Evolutionary conservation across 2,329 filamentous ascomycete species (phyloP).

Genomic region (Dactylellina cionopaga): DNA sequence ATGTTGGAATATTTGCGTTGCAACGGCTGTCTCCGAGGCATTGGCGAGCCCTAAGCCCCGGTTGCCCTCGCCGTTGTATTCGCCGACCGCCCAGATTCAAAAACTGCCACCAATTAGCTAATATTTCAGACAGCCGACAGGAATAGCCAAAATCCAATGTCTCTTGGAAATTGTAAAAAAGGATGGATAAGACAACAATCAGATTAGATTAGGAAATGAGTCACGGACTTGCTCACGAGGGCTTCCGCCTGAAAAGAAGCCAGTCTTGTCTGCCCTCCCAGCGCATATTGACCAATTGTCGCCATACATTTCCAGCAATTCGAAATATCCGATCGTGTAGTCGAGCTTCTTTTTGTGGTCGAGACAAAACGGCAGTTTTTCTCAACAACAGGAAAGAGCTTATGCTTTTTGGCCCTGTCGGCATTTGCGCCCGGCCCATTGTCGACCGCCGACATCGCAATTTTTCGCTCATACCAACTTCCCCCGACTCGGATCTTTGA

Average conservation of each 20-base stretch:
- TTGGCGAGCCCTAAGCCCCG: constrained; percentile 10
- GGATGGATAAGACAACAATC: too few relatives aligned
- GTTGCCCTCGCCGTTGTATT: constrained; percentile 25
- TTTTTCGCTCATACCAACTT: constrained; percentile 44
- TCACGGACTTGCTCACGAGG: constrained; percentile 38
- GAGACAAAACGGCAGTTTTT: constrained; percentile 44
- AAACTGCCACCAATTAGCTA: constrained; percentile 43
- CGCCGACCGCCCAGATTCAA: constrained; percentile 30
- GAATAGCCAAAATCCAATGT: constrained; percentile 47
- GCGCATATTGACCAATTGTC: constrained; percentile 51
- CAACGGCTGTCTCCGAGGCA: constrained; percentile 38
- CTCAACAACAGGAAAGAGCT: constrained; percentile 2
- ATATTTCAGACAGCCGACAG: constrained; percentile 22
- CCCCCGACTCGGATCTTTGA: constrained; percentile 48
- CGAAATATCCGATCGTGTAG: background rate
- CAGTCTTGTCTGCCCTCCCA: constrained; percentile 10
- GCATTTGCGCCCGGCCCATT: constrained; percentile 20
- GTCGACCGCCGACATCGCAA: constrained; percentile 53
- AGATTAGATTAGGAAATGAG: constrained; percentile 53
- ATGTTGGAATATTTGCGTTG: constrained; percentile 52
- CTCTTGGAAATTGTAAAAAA: too few relatives aligned
- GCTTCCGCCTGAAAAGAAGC: constrained; percentile 49
- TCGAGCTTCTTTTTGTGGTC: constrained; percentile 31
- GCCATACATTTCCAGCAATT: constrained; percentile 24
- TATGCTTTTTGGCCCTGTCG: constrained; percentile 26